These are phyloP conservation scores for Sclerotinia subarctica DNA, from an alignment of 2,329 filamentous ascomycete species.

Conservation along the genomic window DNA sequence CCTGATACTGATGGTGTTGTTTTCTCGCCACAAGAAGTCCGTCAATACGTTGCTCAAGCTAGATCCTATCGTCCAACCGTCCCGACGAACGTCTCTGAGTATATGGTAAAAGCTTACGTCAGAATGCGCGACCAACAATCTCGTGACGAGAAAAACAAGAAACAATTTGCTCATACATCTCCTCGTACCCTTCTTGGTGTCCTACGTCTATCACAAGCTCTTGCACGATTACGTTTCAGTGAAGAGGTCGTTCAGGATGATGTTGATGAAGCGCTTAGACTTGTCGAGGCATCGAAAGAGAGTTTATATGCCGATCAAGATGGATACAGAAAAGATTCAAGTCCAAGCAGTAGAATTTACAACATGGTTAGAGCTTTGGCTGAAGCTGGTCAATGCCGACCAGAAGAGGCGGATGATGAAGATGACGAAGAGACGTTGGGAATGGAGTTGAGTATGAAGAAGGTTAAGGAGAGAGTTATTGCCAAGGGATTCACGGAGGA, in stretches of 20 bases:
- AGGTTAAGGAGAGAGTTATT: slow-evolving; percentile 86
- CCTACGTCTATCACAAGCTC: slow-evolving; percentile 86
- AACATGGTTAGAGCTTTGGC: slow-evolving; percentile 87
- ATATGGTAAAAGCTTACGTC: slow-evolving; percentile 96
- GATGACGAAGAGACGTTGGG: slow-evolving; percentile 59
- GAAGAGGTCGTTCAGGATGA: slow-evolving; percentile 83
- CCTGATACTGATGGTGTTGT: slow-evolving; percentile 76
- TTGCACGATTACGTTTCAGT: slow-evolving; percentile 87
- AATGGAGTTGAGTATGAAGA: slow-evolving; percentile 79
- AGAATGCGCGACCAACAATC: slow-evolving; percentile 90
- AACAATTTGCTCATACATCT: slow-evolving; percentile 91
- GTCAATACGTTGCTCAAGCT: slow-evolving; percentile 92
- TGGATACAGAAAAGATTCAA: slow-evolving; percentile 63
- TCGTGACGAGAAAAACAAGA: slow-evolving; percentile 83
- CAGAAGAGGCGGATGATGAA: slow-evolving; percentile 55
- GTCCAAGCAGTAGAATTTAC: slow-evolving; percentile 86
- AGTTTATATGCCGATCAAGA: slow-evolving; percentile 72
- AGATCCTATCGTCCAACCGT: slow-evolving; percentile 85
- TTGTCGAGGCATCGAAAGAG: slow-evolving; percentile 92
- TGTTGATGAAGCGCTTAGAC: slow-evolving; percentile 88
- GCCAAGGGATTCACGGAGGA: slow-evolving; percentile 97
- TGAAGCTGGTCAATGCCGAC: slow-evolving; percentile 66
- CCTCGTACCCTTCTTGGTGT: slow-evolving; percentile 91
- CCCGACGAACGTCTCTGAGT: slow-evolving; percentile 82
- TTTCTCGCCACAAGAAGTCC: slow-evolving; percentile 89